These are phyloP conservation scores for Diaporthe vexans DNA, from an alignment of 2,329 filamentous ascomycete species.

Conservation along the genomic window DNA sequence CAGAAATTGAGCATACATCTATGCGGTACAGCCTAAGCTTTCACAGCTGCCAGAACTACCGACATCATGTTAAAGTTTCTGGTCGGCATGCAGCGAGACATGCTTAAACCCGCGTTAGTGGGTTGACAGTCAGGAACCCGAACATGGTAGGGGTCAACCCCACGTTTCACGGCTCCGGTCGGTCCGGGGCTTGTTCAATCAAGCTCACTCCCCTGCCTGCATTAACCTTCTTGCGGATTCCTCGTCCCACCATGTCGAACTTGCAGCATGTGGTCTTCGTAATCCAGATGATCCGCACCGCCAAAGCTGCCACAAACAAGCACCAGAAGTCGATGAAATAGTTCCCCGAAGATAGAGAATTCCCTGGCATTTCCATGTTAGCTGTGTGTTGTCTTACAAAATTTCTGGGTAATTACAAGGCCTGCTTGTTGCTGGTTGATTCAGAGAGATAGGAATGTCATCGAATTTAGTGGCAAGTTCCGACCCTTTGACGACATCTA, in stretches of 20 bases:
- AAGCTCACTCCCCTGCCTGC: not conserved
- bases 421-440: not conserved
- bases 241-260: not conserved
- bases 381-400: not conserved
- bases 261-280: not conserved
- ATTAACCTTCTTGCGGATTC: not conserved
- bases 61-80: not conserved
- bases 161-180: slow-evolving; percentile 19
- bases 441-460: too few species aligned
- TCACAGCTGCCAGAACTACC: not conserved
- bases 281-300: not conserved
- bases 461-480: not conserved
- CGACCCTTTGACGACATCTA: not conserved
- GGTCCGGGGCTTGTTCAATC: not conserved
- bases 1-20: not conserved
- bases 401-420: not conserved
- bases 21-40: not conserved
- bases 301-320: not conserved
- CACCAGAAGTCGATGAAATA: too few species aligned
- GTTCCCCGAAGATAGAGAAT: too few species aligned
- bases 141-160: not conserved
- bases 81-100: not conserved
- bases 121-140: slow-evolving; percentile 16
- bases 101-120: slow-evolving; percentile 1
- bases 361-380: not conserved